phyloP scores from a whole-genome alignment of 805 yeast species.

The Lipomyces lipofer region DNA sequence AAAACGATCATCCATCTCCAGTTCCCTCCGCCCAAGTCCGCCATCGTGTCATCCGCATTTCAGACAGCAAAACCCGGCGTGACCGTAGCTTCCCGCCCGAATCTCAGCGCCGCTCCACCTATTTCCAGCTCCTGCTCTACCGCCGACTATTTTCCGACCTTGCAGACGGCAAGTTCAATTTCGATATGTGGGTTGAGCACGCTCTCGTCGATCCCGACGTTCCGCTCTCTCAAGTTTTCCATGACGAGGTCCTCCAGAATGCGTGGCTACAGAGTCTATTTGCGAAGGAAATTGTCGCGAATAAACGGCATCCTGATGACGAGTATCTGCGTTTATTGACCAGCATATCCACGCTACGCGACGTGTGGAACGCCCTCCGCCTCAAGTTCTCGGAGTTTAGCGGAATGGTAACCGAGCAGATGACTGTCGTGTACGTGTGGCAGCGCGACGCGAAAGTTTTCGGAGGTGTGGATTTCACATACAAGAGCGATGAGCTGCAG shows the following conservation, averaged over 20 bases:
- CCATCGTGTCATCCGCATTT: conserved; percentile 17
- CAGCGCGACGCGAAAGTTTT: conserved; percentile 19
- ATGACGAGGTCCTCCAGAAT: conserved; percentile 6
- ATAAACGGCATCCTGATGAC: background rate
- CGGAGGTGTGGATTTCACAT: conserved; percentile 23
- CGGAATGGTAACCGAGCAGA: conserved; percentile 6
- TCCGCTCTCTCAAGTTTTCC: conserved; percentile 5
- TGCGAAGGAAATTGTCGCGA: background rate
- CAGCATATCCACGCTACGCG: conserved; percentile 10
- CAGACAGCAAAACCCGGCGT: conserved; percentile 27
- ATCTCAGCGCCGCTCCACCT: conserved; percentile 24
- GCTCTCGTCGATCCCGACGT: conserved; percentile 6
- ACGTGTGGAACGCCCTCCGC: conserved; percentile 17
- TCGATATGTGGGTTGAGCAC: background rate
- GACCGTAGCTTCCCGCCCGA: conserved; percentile 12
- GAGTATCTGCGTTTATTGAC: conserved; percentile 4
- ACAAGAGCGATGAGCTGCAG: conserved; percentile 6
- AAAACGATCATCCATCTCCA: background rate
- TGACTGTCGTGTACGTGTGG: conserved; percentile 20
- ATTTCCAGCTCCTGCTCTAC: conserved; percentile 26
- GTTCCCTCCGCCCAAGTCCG: background rate
- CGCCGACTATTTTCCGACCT: conserved; percentile 20
- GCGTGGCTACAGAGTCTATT: conserved; percentile 5
- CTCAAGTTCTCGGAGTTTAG: conserved; percentile 14
- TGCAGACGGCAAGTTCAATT: conserved; percentile 19